A percentile compares a stretch with the other conserved stretches of the same genome.
Evolutionary conservation across 345 rosid genomes (phyloP).

Genomic region (Gossypium mustelinum): DNA sequence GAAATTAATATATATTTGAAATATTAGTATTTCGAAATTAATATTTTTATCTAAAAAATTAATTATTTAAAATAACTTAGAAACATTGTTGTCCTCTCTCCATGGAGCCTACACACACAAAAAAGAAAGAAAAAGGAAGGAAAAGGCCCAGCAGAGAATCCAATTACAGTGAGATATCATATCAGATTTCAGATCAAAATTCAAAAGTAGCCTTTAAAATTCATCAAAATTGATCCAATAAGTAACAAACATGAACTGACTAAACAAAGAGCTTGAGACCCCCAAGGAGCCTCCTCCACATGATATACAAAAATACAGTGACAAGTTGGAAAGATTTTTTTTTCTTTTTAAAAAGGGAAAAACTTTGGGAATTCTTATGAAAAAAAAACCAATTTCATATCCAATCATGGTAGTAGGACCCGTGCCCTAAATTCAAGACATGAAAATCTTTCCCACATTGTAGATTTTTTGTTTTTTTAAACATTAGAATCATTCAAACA

Average conservation of each 20-base stretch:
- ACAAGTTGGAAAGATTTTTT: neutral
- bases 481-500: neutral
- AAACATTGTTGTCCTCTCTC: neutral
- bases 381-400: neutral
- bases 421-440: too few relatives aligned
- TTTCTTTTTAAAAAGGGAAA: neutral
- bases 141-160: neutral
- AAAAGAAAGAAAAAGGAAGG: neutral
- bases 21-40: too few relatives aligned
- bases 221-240: neutral
- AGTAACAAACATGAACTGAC: neutral
- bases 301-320: neutral
- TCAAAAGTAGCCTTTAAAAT: neutral
- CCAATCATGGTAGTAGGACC: neutral
- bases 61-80: neutral
- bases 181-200: neutral
- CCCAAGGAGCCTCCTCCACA: neutral
- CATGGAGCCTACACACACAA: neutral
- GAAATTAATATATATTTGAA: too few relatives aligned
- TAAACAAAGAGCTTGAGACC: neutral
- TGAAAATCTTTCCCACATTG: neutral
- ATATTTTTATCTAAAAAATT: neutral
- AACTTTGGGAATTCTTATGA: neutral
- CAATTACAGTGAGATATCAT: neutral
- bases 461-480: neutral